These are phyloP conservation scores for Adansonia rubrostipa DNA, from an alignment of 441 rosid species.

Conservation along the genomic window DNA sequence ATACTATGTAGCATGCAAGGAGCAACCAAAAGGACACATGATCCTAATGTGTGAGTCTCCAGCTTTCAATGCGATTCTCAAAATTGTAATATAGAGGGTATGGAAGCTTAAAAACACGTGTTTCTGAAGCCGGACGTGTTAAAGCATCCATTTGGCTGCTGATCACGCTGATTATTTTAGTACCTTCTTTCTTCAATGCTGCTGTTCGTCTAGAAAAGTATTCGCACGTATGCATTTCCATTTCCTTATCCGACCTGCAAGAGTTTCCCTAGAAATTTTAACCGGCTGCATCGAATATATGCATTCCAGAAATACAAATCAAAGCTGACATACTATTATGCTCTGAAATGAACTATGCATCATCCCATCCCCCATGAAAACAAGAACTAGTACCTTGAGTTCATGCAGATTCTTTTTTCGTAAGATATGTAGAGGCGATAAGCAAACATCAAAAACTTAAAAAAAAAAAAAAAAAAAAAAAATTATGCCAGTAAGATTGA, in stretches of 20 bases:
- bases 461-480: too few relatives aligned
- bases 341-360: not conserved
- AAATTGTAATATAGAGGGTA: conserved; percentile 43
- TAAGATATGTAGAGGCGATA: not conserved
- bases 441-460: not conserved
- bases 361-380: not conserved
- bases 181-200: conserved; percentile 41
- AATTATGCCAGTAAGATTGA: not conserved
- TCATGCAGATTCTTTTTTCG: not conserved
- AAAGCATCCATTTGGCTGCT: conserved; percentile 74
- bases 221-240: conserved; percentile 41
- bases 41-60: conserved; percentile 23
- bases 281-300: not conserved
- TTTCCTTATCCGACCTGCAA: conserved; percentile 59
- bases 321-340: not conserved
- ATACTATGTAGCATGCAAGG: not conserved
- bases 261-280: not conserved
- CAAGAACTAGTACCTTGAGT: not conserved
- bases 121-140: conserved; percentile 42
- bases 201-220: conserved; percentile 46
- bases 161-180: conserved; percentile 55
- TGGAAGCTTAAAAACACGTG: conserved; percentile 69
- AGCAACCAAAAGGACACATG: not conserved
- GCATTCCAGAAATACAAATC: not conserved
- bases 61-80: conserved; percentile 32